Conservation (phyloP, 2,329 filamentous ascomycete genomes). For the Aaosphaeria arxii region DNA sequence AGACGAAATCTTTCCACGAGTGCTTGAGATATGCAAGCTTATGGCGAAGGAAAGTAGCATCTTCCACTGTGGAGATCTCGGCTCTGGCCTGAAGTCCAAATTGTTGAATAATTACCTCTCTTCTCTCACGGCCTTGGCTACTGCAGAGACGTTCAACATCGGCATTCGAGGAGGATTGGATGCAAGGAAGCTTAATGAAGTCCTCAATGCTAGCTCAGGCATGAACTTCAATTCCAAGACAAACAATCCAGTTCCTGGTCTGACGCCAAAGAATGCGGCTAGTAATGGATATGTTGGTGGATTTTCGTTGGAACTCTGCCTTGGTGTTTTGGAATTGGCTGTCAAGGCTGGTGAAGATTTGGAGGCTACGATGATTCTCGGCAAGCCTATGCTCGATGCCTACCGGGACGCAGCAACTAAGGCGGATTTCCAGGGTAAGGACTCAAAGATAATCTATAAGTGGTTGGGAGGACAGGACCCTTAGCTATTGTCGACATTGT, state of each 20-base stretch:
- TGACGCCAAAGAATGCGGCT: constrained; percentile 41
- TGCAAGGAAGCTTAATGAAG: constrained; percentile 44
- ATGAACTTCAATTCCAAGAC: constrained; percentile 38
- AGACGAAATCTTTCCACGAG: too few species aligned
- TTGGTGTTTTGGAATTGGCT: constrained; percentile 54
- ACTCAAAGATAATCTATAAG: constrained; percentile 51
- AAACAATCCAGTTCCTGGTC: constrained; percentile 42
- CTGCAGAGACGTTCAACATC: constrained; percentile 55
- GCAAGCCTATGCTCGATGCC: neutral
- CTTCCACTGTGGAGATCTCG: constrained; percentile 51
- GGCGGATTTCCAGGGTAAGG: constrained; percentile 46
- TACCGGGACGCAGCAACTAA: constrained; percentile 43
- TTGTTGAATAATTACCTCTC: constrained; percentile 57
- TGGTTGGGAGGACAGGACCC: constrained; percentile 47
- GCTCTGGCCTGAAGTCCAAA: constrained; percentile 53
- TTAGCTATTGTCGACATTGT: too few species aligned
- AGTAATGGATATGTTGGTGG: constrained; percentile 47
- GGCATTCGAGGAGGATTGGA: constrained; percentile 54
- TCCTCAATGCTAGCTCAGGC: constrained; percentile 46
- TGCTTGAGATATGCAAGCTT: too few species aligned
- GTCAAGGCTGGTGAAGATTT: constrained; percentile 26
- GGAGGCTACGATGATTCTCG: neutral
- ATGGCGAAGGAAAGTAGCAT: constrained; percentile 26
- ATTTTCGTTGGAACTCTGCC: constrained; percentile 55
- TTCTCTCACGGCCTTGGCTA: constrained; percentile 52